Evolutionary conservation across 2,329 filamentous ascomycete species (phyloP), one percentile per base, ranked within the genome.

Genomic region (Onygena corvina): DNA sequence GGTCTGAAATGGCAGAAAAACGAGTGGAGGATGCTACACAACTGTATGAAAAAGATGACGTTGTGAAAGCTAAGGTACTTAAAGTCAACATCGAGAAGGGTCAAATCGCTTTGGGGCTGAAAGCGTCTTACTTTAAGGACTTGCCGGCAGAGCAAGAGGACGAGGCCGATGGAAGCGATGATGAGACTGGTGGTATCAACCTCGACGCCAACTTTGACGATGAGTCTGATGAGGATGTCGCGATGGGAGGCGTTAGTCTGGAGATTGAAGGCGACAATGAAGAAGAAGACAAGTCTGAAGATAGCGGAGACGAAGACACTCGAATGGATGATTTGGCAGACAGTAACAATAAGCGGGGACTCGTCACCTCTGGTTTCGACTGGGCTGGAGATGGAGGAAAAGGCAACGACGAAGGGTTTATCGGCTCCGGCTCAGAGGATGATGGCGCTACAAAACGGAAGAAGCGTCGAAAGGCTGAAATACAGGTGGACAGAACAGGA

Each of bases 61-160:
- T 74, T n/a, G 92, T 98, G 54, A 96, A 96, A 71, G 90, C 90
- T 11, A 84, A 86, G 63, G 75, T 98, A 12, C 67, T 96, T 46
- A 84, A 83, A 59, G 72, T 98, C 45, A 83, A 96, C 57, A 60
- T 70, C 3, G 74, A 82, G 56, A 84, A 84, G 65, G 82, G 81
- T 63, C 82, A 84, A 58, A 83, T 98, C 58, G 94, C 79, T 58
- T 87, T 98, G 59, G 87, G 89, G 1, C 71, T 98, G 52, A 98
- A 96, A 69, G 87, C 92, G 31, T 93, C 87, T 7, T 87, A 94
- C 61, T 90, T 98, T 60, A 79, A 81, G 51, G 69, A 70, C 21
- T 75, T 71, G 12, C 77, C 75, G 16, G 75, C 72, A 20, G 75
- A 75, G 49, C 66, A 67, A 36, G 61, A 71, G 20, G 71, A 73